Evolutionary conservation across 208 protist genomes (phyloP), one percentile per base, ranked within the genome.

Genomic region (Crithidia thermophila): DNA sequence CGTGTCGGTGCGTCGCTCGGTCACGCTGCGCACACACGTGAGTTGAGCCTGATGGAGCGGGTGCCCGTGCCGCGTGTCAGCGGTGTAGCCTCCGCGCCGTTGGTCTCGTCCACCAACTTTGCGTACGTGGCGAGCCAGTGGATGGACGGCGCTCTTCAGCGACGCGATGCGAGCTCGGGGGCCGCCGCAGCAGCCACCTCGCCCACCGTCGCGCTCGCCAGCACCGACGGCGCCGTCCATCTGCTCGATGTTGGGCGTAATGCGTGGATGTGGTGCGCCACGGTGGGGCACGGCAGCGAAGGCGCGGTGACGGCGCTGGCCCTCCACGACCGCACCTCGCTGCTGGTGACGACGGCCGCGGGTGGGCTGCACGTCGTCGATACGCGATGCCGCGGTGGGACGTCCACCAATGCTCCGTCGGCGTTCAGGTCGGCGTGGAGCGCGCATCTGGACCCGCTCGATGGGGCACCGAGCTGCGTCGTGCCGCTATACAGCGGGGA

Each of bases 151-250:
- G 13, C 61, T 2, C 14, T 18, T 16, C 50, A 34, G 50, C 31
- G 34, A 14, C 28, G 46, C 16, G 36, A 59, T 27, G 8, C 33
- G 0, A 18, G 36, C 31, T 30, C 14, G 39, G 9, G 30, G 5
- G 34, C 64, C 16, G 36, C 43, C 4, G 7, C 50, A 23, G 2
- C 52, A 2, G 56, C 60, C 4, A 10, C 60, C 11, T 31, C 46
- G 3, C 42, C 57, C 34, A 30, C 63, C 3, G 74, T 78, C 42
- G 62, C 66, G 23, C 47, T 91, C 4, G 76, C 83, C 34, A 74
- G 74, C 30, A 91, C 80, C 10, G 79, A 90, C 31, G 83, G 85
- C 3, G 47, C 51, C 2, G 77, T 79, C 68, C 60, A 71, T 18
- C 18, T 85, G 13, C 69, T 81, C 9, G 78, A 88, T 52, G 61